Base-by-base conservation (phyloP, 2,329 filamentous ascomycete genomes). In the Cercospora janseana region DNA sequence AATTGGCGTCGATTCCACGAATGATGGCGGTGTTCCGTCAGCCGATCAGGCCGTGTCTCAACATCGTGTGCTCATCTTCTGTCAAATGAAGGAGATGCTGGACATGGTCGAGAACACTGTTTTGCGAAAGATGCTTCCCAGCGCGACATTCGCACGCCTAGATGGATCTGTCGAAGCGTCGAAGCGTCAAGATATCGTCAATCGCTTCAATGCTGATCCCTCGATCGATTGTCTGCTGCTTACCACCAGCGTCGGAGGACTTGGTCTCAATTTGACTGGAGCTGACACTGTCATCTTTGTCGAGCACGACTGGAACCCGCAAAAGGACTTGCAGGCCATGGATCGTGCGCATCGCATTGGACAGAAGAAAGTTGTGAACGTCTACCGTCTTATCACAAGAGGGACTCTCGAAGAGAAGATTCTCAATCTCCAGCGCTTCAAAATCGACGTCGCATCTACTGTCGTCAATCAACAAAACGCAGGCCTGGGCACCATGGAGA, bases 51-150 rank as follows among this genome's bases (percentile, higher is more conserved):
- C 91, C 31, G 94, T 98, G 68, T 95, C 93, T 55, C 93, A 92
- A 23, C 93, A 98, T 67, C 88, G 93, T 35, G 94, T 93, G 0
- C 81, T 98, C 21, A 87, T 98, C 60, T 98, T 98, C 77, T 98
- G 93, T 64, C 93, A 98, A 69, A 96, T 98, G 89, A 98, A 98
- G 72, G 93, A 98, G 70, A 98, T 98, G 94, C 79, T 98, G 18
- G 93, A 98, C 69, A 97, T 98, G 82, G 94, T 98, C 2, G 91
- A 97, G 67, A 89, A 87, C 62, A 91, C 92, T 51, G 93, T 98
- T 1, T 74, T 98, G 29, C 89, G 88, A 69, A 86, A 87, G 64
- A 79, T 97, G 72, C 79, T 98, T n/a, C 93, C 93, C 1, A 87
- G 86, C 0, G 91, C 96, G 4, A 93, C 94, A 28, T 96, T 86